Evolutionary conservation across 768 basidiomycete genomes (phyloP).

Genomic region (Leccinum longicurvipes): DNA sequence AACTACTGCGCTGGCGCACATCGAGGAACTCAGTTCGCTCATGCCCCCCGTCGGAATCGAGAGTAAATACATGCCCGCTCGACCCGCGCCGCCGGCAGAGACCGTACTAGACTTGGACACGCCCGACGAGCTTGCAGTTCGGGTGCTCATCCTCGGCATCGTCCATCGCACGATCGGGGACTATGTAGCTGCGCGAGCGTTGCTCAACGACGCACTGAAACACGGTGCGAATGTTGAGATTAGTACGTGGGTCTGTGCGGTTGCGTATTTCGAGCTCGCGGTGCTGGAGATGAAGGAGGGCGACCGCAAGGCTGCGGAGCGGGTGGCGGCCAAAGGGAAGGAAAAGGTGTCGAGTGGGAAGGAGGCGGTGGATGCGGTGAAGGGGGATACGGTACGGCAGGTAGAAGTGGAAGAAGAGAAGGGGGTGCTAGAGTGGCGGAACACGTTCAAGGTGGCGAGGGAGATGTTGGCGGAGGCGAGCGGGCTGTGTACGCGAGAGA

Average conservation of each 20-base stretch:
- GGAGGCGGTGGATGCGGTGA: not conserved
- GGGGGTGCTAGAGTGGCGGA: slow-evolving; percentile 39
- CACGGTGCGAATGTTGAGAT: slow-evolving; percentile 40
- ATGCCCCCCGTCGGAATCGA: slow-evolving; percentile 42
- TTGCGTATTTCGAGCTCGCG: slow-evolving; percentile 67
- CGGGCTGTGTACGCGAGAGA: slow-evolving; percentile 43
- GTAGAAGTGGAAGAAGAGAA: slow-evolving; percentile 2
- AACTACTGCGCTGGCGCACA: slow-evolving; percentile 54
- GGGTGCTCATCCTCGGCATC: slow-evolving; percentile 66
- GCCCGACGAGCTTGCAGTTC: slow-evolving; percentile 65
- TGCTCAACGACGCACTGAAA: slow-evolving; percentile 50
- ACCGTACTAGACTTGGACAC: slow-evolving; percentile 51
- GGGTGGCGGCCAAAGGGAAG: slow-evolving; percentile 27
- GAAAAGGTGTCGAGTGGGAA: not conserved
- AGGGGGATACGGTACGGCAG: not conserved
- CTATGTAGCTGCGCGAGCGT: slow-evolving; percentile 41
- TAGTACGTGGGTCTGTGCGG: slow-evolving; percentile 65
- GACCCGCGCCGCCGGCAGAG: not conserved
- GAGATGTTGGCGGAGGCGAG: slow-evolving; percentile 53
- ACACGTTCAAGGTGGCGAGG: slow-evolving; percentile 45
- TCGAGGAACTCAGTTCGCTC: slow-evolving; percentile 49
- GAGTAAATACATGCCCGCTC: slow-evolving; percentile 24
- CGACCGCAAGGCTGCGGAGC: slow-evolving; percentile 34
- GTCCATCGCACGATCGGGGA: slow-evolving; percentile 55
- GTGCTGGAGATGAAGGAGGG: slow-evolving; percentile 67